These are phyloP conservation scores for Claviceps capensis DNA, from an alignment of 2,329 filamentous ascomycete genomes.

Conservation along the genomic window DNA sequence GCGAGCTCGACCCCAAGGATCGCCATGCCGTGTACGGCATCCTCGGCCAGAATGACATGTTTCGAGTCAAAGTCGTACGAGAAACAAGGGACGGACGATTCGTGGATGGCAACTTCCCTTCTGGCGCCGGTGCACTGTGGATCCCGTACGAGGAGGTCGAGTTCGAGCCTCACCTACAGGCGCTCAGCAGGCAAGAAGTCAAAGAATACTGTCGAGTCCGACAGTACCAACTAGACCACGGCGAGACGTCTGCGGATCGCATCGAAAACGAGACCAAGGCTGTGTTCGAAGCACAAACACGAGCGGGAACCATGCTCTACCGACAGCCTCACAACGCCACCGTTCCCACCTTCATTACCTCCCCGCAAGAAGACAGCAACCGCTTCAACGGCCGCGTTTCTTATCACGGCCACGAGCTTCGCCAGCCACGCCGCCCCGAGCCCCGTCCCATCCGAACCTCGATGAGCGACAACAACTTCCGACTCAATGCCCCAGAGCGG, in stretches of 20 bases:
- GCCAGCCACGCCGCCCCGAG: constrained; percentile 29
- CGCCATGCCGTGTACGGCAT: constrained; percentile 52
- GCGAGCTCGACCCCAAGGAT: constrained; percentile 29
- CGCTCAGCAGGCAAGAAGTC: constrained; percentile 38
- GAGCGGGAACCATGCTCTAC: constrained; percentile 21
- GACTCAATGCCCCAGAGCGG: constrained; percentile 25
- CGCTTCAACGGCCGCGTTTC: constrained; percentile 8
- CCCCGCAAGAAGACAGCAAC: constrained; percentile 10
- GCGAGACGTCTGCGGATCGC: constrained; percentile 34
- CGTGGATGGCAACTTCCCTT: constrained; percentile 45
- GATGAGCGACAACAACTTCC: constrained; percentile 10
- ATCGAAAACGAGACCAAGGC: constrained; percentile 37
- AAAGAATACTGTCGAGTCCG: constrained; percentile 52
- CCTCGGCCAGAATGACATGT: constrained; percentile 49
- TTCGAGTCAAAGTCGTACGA: constrained; percentile 46
- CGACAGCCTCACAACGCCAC: constrained; percentile 10
- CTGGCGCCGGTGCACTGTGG: constrained; percentile 47
- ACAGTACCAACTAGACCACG: constrained; percentile 41
- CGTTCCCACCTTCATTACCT: constrained; percentile 11
- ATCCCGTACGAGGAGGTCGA: constrained; percentile 48
- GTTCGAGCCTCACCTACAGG: constrained; percentile 40
- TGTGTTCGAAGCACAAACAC: constrained; percentile 34
- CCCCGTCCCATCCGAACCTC: constrained; percentile 17
- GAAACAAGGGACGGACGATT: constrained; percentile 46
- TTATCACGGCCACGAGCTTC: constrained; percentile 24